Conservation (phyloP, 768 basidiomycete species). For the Mycena leptocephala region DNA sequence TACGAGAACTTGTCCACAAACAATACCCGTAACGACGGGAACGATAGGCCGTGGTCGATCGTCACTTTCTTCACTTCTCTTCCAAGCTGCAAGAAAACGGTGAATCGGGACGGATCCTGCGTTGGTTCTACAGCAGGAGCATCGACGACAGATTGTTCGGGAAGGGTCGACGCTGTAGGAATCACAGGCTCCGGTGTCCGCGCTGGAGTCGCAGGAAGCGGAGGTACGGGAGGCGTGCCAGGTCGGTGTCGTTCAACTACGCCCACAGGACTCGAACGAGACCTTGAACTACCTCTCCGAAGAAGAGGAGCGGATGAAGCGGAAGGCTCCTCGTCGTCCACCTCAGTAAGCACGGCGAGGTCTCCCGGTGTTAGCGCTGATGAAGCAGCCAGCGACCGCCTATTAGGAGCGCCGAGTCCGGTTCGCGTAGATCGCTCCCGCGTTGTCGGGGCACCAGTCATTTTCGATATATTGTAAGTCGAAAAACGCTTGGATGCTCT, state of each 20-base stretch:
- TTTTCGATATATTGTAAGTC: slow-evolving; percentile 94
- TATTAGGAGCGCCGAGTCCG: slow-evolving; percentile 63
- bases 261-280: slow-evolving; percentile 48
- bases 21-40: slow-evolving; percentile 84
- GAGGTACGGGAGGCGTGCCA: slow-evolving; percentile 61
- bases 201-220: slow-evolving; percentile 62
- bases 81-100: slow-evolving; percentile 92
- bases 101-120: slow-evolving; percentile 61
- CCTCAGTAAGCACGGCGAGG: slow-evolving; percentile 82
- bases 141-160: slow-evolving; percentile 21
- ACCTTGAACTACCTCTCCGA: slow-evolving; percentile 44
- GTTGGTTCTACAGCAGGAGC: slow-evolving; percentile 34
- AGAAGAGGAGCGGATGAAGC: slow-evolving; percentile 34
- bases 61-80: slow-evolving; percentile 91
- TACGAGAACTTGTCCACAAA: slow-evolving; percentile 98
- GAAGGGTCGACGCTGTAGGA: slow-evolving; percentile 25
- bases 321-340: slow-evolving; percentile 71
- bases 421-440: slow-evolving; percentile 66
- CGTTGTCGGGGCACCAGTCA: slow-evolving; percentile 74
- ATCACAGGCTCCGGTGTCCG: slow-evolving; percentile 56
- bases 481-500: slow-evolving; percentile 97
- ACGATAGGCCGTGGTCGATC: slow-evolving; percentile 80
- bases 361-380: slow-evolving; percentile 79
- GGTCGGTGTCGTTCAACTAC: slow-evolving; percentile 56
- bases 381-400: slow-evolving; percentile 78